phyloP scores from a whole-genome alignment of 768 basidiomycete genomes.

The Leccinum ochraceum region DNA sequence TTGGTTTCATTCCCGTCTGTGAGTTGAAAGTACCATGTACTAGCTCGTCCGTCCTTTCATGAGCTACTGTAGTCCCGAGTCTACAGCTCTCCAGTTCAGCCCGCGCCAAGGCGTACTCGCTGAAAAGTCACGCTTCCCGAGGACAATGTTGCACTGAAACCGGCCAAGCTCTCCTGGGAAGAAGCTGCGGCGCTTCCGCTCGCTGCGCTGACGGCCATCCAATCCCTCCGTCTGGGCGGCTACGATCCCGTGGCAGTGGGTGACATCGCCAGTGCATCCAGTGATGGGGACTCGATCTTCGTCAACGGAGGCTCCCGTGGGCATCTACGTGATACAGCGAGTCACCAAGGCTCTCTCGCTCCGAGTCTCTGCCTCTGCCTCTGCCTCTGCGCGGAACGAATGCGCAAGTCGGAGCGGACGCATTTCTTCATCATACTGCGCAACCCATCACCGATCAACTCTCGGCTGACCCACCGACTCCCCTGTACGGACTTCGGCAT shows the following conservation, averaged over 20 bases:
- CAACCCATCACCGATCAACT: slow-evolving; percentile 51
- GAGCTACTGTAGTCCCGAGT: not conserved
- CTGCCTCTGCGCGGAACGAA: slow-evolving; percentile 61
- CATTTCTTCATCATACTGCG: slow-evolving; percentile 65
- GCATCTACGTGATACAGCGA: slow-evolving; percentile 62
- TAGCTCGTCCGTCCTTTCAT: too few species aligned
- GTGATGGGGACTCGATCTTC: slow-evolving; percentile 51
- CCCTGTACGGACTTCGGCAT: slow-evolving; percentile 47
- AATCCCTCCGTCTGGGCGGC: slow-evolving; percentile 48
- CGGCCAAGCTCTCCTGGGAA: slow-evolving; percentile 48
- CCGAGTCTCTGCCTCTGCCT: slow-evolving; percentile 46
- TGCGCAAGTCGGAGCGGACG: slow-evolving; percentile 65
- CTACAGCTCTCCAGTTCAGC: slow-evolving; percentile 30
- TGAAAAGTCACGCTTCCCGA: slow-evolving; percentile 51
- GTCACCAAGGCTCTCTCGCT: slow-evolving; percentile 65
- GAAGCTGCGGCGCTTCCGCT: slow-evolving; percentile 64
- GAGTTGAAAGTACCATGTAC: too few species aligned
- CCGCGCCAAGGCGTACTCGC: slow-evolving; percentile 56
- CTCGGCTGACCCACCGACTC: slow-evolving; percentile 42
- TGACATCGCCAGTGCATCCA: not conserved
- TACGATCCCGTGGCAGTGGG: slow-evolving; percentile 39
- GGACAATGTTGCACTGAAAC: slow-evolving; percentile 27
- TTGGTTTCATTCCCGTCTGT: too few species aligned
- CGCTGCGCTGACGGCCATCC: slow-evolving; percentile 59
- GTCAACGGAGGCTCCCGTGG: slow-evolving; percentile 76